These are phyloP conservation scores for Dipteronia dyeriana DNA, from an alignment of 345 rosid species.

Conservation along the genomic window DNA sequence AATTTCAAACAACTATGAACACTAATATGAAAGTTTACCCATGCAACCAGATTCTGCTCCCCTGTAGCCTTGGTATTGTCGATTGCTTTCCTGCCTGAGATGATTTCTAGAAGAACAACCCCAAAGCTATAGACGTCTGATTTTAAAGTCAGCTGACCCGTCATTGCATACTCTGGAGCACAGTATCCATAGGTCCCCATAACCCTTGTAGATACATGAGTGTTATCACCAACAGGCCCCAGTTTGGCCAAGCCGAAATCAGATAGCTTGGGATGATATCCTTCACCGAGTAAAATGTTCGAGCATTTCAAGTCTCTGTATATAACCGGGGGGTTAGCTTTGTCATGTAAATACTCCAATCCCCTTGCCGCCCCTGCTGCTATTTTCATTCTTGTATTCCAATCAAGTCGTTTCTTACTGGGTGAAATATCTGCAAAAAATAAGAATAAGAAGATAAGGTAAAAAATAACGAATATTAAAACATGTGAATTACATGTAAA, in stretches of 20 bases:
- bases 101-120: conserved; percentile 86
- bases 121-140: conserved; percentile 91
- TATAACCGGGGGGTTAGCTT: conserved; percentile 82
- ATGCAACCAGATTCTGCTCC: conserved; percentile 85
- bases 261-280: conserved; percentile 78
- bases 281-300: conserved; percentile 76
- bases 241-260: conserved; percentile 93
- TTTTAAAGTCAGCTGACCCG: conserved; percentile 83
- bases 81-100: conserved; percentile 85
- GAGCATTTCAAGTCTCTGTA: conserved; percentile 86
- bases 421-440: conserved; percentile 56
- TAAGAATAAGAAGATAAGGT: background rate
- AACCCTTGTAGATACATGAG: conserved; percentile 90
- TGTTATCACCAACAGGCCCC: conserved; percentile 88
- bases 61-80: conserved; percentile 62
- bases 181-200: conserved; percentile 96
- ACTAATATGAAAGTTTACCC: conserved; percentile 42
- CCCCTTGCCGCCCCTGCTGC: conserved; percentile 94
- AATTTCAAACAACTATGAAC: background rate
- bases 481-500: background rate
- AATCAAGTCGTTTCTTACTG: conserved; percentile 66
- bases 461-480: background rate
- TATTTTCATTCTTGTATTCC: conserved; percentile 90
- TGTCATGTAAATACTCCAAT: conserved; percentile 76
- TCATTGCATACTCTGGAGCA: conserved; percentile 95